Evolutionary conservation across 2,329 filamentous ascomycete species (phyloP).

Genomic region (Arachnopeziza araneosa): DNA sequence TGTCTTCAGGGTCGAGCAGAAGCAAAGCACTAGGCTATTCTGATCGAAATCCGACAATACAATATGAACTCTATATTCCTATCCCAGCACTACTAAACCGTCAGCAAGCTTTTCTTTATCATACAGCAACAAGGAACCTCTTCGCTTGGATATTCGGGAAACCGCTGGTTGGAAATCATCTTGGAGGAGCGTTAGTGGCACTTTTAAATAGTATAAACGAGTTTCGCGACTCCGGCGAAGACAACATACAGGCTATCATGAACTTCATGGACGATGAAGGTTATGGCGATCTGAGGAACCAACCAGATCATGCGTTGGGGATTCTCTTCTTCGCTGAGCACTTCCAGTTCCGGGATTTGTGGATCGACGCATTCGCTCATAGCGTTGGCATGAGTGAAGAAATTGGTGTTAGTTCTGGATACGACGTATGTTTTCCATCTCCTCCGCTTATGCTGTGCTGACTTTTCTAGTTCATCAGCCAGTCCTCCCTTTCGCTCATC

Average conservation of each 20-base stretch:
- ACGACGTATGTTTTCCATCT: conserved; percentile 42
- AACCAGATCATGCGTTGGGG: conserved; percentile 63
- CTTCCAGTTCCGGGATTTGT: conserved; percentile 58
- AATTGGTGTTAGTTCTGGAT: conserved; percentile 52
- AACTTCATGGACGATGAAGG: conserved; percentile 63
- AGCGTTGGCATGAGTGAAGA: conserved; percentile 71
- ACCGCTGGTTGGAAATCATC: conserved; percentile 60
- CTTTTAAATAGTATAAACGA: conserved; percentile 61
- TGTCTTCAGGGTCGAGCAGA: conserved; percentile 11
- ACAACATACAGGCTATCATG: conserved; percentile 57
- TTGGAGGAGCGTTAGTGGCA: conserved; percentile 58
- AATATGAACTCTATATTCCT: conserved; percentile 62
- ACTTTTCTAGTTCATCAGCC: conserved; percentile 39
- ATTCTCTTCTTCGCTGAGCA: conserved; percentile 63
- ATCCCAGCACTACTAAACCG: conserved; percentile 49
- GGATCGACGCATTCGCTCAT: conserved; percentile 69
- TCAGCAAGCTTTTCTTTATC: conserved; percentile 53
- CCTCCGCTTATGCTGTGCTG: neutral
- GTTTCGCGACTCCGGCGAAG: conserved; percentile 47
- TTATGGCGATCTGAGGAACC: conserved; percentile 61
- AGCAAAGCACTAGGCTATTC: conserved; percentile 9
- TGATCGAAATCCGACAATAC: conserved; percentile 9
- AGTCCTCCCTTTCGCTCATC: conserved; percentile 59
- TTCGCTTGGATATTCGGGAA: conserved; percentile 64
- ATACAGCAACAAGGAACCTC: conserved; percentile 67